Percentiles rank a stretch among this genome's conserved stretches.
Conservation (phyloP, 164 flowering plant species). For the Magnolia officinalis region DNA sequence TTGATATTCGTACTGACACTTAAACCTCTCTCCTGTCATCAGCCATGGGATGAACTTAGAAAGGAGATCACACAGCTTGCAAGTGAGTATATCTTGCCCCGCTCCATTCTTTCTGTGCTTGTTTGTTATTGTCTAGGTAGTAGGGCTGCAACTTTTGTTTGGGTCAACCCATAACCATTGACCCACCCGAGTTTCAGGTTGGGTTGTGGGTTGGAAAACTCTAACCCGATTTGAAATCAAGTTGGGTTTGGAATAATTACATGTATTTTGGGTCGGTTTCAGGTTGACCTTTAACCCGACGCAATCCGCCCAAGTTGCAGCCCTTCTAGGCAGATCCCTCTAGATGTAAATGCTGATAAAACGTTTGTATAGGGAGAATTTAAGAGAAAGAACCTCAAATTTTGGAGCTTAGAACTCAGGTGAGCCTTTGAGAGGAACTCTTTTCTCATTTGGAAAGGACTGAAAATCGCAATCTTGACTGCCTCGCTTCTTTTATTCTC, state of each 20-base stretch:
- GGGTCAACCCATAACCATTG: too few species aligned
- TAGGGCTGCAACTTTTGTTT: too few species aligned
- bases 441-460: neutral
- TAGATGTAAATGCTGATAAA: neutral
- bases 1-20: neutral
- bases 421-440: conserved; percentile 14
- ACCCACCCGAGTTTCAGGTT: too few species aligned
- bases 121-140: too few species aligned
- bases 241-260: too few species aligned
- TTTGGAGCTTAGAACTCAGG: conserved; percentile 85
- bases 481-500: neutral
- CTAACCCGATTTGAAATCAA: too few species aligned
- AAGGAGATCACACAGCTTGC: conserved; percentile 90
- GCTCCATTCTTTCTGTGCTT: neutral
- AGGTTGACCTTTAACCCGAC: too few species aligned
- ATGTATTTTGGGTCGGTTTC: too few species aligned
- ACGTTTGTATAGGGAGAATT: conserved; percentile 44
- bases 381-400: conserved; percentile 84
- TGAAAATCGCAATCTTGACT: neutral
- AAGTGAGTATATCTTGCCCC: conserved; percentile 51
- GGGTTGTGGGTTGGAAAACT: too few species aligned
- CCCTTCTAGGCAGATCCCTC: neutral
- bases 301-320: too few species aligned
- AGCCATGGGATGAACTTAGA: conserved; percentile 82
- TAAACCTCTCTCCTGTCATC: conserved; percentile 7